A percentile compares a stretch with the other conserved stretches of the same genome.
phyloP scores from a whole-genome alignment of 2,329 filamentous ascomycete species.

The Xylaria digitata region DNA sequence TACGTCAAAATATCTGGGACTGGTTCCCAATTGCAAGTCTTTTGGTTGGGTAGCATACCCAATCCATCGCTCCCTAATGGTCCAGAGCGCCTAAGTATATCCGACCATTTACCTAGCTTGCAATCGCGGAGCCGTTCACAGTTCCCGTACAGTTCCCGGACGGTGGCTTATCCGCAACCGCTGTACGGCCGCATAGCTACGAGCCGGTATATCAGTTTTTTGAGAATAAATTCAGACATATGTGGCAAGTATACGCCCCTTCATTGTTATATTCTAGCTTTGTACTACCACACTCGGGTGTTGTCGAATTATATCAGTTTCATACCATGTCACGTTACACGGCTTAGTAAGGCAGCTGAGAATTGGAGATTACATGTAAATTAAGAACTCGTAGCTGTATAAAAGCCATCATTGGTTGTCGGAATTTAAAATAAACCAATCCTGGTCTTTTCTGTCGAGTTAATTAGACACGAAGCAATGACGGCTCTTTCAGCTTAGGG shows the following conservation, averaged over 20 bases:
- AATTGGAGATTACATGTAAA: background rate
- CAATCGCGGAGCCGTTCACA: conserved; percentile 27
- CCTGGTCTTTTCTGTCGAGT: too few species aligned
- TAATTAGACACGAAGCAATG: too few species aligned
- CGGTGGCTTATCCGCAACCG: background rate
- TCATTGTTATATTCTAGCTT: background rate
- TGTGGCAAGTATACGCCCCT: background rate
- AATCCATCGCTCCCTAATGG: conserved; percentile 22
- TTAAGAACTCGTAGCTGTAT: background rate
- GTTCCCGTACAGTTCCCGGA: conserved; percentile 35
- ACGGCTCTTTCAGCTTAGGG: too few species aligned
- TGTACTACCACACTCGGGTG: background rate
- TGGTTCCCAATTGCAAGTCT: conserved; percentile 16
- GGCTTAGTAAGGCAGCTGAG: background rate
- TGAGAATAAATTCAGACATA: background rate
- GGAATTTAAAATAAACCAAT: too few species aligned
- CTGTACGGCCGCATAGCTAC: background rate
- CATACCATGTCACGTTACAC: conserved; percentile 14
- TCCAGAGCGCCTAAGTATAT: conserved; percentile 30
- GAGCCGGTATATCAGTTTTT: background rate
- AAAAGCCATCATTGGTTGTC: too few species aligned
- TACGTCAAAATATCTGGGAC: conserved; percentile 12
- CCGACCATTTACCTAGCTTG: conserved; percentile 22
- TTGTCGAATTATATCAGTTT: background rate
- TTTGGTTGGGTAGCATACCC: conserved; percentile 21